Conservation (phyloP, 352 stramenopile species). For the Elongisporangium senticosum region DNA sequence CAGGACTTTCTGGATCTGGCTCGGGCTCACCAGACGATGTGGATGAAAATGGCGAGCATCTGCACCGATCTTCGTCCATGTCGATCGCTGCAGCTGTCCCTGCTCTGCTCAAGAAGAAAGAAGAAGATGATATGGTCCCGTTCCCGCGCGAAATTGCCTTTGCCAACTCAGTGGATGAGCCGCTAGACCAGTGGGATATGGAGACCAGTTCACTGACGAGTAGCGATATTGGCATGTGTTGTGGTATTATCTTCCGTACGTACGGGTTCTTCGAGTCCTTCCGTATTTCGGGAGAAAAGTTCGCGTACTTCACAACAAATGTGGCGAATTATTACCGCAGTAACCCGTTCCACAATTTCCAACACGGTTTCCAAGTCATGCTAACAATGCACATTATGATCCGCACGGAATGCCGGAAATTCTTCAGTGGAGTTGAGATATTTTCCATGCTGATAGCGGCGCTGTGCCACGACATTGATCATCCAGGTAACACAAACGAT, state of each 20-base stretch:
- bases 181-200: constrained; percentile 46
- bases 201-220: constrained; percentile 34
- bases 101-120: constrained; percentile 33
- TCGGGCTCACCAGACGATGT: neutral
- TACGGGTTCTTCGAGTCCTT: constrained; percentile 56
- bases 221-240: constrained; percentile 35
- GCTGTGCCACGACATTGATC: constrained; percentile 79
- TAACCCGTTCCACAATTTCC: constrained; percentile 80
- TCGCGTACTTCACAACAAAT: constrained; percentile 43
- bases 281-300: constrained; percentile 44
- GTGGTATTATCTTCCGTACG: constrained; percentile 35
- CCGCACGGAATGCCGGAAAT: constrained; percentile 47
- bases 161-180: constrained; percentile 29
- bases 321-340: constrained; percentile 66
- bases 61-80: neutral
- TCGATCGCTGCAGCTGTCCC: constrained; percentile 19
- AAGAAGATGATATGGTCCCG: constrained; percentile 44
- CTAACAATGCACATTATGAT: constrained; percentile 54
- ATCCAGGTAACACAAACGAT: constrained; percentile 79
- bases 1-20: neutral
- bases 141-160: constrained; percentile 56
- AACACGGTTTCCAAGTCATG: constrained; percentile 70
- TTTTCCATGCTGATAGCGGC: constrained; percentile 69
- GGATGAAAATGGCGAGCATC: neutral
- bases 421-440: constrained; percentile 59